Percentiles rank a stretch among this genome's conserved stretches.
These are phyloP conservation scores for Suhomyces emberorum DNA, from an alignment of 805 yeast genomes.

Conservation along the genomic window DNA sequence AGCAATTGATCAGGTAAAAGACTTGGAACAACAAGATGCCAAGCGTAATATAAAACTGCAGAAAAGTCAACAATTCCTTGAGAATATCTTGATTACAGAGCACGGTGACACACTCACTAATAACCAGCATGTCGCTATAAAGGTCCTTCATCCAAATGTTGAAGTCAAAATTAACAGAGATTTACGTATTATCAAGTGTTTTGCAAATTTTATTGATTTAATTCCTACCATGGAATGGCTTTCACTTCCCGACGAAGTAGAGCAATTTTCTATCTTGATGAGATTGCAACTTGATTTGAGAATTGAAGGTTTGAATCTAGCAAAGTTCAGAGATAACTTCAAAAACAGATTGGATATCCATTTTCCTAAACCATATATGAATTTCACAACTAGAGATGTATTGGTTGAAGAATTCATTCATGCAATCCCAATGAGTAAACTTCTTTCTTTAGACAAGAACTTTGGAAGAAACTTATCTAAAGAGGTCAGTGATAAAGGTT, in stretches of 20 bases:
- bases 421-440: slow-evolving; percentile 77
- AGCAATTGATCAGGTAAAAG: slow-evolving; percentile 37
- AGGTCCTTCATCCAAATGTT: slow-evolving; percentile 89
- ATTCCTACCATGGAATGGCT: slow-evolving; percentile 98
- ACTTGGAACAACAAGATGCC: slow-evolving; percentile 19
- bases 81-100: slow-evolving; percentile 34
- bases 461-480: slow-evolving; percentile 55
- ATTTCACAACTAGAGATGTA: slow-evolving; percentile 63
- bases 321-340: slow-evolving; percentile 70
- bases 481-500: slow-evolving; percentile 72
- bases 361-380: slow-evolving; percentile 75
- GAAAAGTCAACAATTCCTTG: slow-evolving; percentile 20
- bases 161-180: slow-evolving; percentile 72
- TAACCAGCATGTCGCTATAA: slow-evolving; percentile 73
- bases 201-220: slow-evolving; percentile 65
- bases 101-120: slow-evolving; percentile 31
- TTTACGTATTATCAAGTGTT: slow-evolving; percentile 74
- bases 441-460: slow-evolving; percentile 50
- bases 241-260: slow-evolving; percentile 90
- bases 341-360: slow-evolving; percentile 53
- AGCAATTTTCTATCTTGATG: slow-evolving; percentile 84
- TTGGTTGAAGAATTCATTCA: slow-evolving; percentile 81
- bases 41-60: slow-evolving; percentile 7
- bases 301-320: slow-evolving; percentile 81
- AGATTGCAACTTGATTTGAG: slow-evolving; percentile 82